phyloP scores from a whole-genome alignment of 164 flowering plant species.

The Cinnamomum micranthum region DNA sequence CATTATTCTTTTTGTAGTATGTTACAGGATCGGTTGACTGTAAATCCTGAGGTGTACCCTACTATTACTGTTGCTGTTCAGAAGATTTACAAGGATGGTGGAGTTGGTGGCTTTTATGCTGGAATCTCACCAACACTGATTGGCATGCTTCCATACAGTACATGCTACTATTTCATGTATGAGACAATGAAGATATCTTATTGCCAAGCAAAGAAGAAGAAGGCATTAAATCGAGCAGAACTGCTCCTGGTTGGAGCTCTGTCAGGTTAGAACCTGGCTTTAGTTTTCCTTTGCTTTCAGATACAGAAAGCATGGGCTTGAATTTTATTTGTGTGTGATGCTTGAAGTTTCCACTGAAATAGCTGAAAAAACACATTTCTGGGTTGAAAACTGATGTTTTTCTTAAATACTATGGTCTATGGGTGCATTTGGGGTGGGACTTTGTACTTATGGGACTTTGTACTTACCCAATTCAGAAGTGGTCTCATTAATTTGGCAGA shows the following conservation, averaged over 20 bases:
- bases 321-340: background rate
- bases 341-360: background rate
- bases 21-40: constrained; percentile 83
- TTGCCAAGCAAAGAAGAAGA: constrained; percentile 60
- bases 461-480: background rate
- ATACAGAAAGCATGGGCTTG: no score
- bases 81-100: constrained; percentile 73
- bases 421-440: background rate
- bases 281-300: background rate
- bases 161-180: constrained; percentile 91
- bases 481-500: background rate
- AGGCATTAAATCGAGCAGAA: constrained; percentile 67
- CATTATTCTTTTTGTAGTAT: background rate
- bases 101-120: constrained; percentile 71
- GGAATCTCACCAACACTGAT: constrained; percentile 80
- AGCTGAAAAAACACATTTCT: background rate
- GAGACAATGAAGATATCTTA: constrained; percentile 76
- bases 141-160: constrained; percentile 98
- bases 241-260: constrained; percentile 86
- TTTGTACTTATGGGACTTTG: background rate
- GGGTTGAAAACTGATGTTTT: background rate
- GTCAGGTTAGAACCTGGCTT: constrained; percentile 49
- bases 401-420: background rate
- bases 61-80: constrained; percentile 54
- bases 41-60: constrained; percentile 71